These are phyloP conservation scores for Papiliotrema terrestris DNA, from an alignment of 1,284 basidiomycete genomes.

Conservation along the genomic window DNA sequence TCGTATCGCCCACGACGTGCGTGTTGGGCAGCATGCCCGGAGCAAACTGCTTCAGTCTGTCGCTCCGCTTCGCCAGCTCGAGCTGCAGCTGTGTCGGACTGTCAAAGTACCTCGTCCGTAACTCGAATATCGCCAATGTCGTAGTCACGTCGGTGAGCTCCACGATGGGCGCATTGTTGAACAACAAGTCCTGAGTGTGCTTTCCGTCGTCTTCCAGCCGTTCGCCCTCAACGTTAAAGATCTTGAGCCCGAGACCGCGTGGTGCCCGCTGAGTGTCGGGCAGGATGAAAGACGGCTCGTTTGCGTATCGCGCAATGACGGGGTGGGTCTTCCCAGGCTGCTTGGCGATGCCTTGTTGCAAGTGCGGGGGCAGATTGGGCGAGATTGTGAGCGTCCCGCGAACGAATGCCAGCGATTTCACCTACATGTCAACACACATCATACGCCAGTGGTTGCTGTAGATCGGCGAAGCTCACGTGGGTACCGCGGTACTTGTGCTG, in stretches of 20 bases:
- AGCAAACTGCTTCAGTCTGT: constrained; percentile 20
- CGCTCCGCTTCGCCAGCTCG: constrained; percentile 15
- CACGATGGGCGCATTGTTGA: constrained; percentile 22
- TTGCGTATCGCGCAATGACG: constrained; percentile 17
- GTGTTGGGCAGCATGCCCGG: constrained; percentile 18
- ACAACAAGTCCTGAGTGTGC: constrained; percentile 16
- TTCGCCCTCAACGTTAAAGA: constrained; percentile 13
- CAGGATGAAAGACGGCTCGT: constrained; percentile 21
- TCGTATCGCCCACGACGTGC: constrained; percentile 15
- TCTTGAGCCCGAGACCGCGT: constrained; percentile 15
- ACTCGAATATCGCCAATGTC: constrained; percentile 18
- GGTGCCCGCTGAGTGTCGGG: constrained; percentile 14
- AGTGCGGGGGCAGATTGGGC: constrained; percentile 12
- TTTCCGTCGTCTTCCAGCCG: constrained; percentile 11
- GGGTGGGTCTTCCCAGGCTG: constrained; percentile 6
- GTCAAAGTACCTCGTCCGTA: constrained; percentile 18
- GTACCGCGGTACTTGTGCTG: constrained; percentile 19
- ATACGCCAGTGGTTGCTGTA: neutral
- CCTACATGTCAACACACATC: no score
- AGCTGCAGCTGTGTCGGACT: constrained; percentile 10
- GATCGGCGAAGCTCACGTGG: constrained; percentile 9
- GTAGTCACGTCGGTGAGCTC: constrained; percentile 22
- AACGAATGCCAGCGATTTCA: no score
- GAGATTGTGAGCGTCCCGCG: no score
- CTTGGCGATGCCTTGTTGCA: constrained; percentile 15